Base-by-base conservation (phyloP, 768 basidiomycete species). In the Lentinula edodes region DNA sequence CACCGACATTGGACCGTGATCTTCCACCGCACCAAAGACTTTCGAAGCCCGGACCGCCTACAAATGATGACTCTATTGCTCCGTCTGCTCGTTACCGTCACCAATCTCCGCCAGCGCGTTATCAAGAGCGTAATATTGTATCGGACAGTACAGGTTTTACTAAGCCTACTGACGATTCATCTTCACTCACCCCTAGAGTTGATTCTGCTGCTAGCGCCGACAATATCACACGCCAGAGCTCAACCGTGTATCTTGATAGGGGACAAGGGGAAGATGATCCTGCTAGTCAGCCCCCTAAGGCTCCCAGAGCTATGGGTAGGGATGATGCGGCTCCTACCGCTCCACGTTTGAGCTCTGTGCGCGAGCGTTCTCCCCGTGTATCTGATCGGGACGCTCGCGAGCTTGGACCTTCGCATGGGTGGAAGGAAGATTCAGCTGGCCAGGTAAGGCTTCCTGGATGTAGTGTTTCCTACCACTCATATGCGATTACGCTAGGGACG, bases 181-280 rank as follows among this genome's bases (percentile, higher is more conserved):
- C 58, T 5, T 61, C 13, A 10, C 46, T 34, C 48, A 50, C 23
- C 6, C 9, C 28, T 52, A 52, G 51, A 32, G 7, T 7, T 15
- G 41, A 28, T 32, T 7, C 28, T 23, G 39, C 1, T 42, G 45
- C 32, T 36, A 60, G 45, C 64, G 8, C 20, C 54, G 23, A 38
- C 63, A 53, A 65, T 55, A n/a, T 9, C 43, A 12, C 32, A 20
- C 59, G 66, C 45, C 43, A 65, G 1, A 62, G 60, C 20, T 62
- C 67, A 35, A 72, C 69, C 6, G 72, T 71, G 69, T 73, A 77
- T 63, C 63, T 72, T 46, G 74, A 76, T 50, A 60, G 39, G n/a
- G 48, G 36, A 16, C 32, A 32, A 23, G 28, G 15, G 15, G 54
- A 57, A 7, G 61, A 58, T 58, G 15, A 23, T 51, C 0, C n/a